Evolutionary conservation across 2,329 filamentous ascomycete species (phyloP).

Genomic region (Diaporthe sp.): DNA sequence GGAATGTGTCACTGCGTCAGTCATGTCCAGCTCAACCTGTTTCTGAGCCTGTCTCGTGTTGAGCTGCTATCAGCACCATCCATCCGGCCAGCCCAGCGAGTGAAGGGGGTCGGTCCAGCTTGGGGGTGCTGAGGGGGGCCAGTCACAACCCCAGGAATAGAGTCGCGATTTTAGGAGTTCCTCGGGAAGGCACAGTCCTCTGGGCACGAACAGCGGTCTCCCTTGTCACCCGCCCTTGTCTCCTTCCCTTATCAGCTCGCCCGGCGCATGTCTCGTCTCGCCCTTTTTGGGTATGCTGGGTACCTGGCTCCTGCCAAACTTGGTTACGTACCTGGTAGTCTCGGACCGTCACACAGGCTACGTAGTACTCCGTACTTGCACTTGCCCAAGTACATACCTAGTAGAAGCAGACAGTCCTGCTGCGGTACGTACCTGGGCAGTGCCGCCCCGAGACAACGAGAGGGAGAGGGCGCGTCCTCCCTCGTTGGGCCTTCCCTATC

Average conservation of each 20-base stretch:
- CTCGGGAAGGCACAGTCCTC: slow-evolving; percentile 30
- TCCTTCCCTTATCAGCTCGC: slow-evolving; percentile 37
- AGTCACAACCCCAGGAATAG: slow-evolving; percentile 12
- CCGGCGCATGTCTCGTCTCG: slow-evolving; percentile 21
- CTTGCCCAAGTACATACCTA: too few species aligned
- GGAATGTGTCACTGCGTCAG: slow-evolving; percentile 29
- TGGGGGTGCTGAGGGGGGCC: background rate
- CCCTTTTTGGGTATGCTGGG: background rate
- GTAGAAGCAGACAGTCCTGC: too few species aligned
- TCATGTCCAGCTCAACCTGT: slow-evolving; percentile 30
- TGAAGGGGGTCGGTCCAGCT: background rate
- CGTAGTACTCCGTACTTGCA: background rate
- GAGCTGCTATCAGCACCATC: slow-evolving; percentile 22
- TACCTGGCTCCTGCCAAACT: background rate
- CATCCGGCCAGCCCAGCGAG: slow-evolving; percentile 11
- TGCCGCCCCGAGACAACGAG: background rate
- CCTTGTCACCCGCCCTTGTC: slow-evolving; percentile 15
- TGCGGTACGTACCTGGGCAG: slow-evolving; percentile 5
- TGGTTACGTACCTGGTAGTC: slow-evolving; percentile 8
- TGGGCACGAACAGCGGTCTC: background rate
- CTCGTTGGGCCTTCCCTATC: slow-evolving; percentile 35
- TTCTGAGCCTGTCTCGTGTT: slow-evolving; percentile 28
- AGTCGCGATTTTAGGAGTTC: slow-evolving; percentile 3
- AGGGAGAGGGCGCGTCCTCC: background rate
- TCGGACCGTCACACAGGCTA: background rate